These are phyloP conservation scores for Mucor indicus DNA, from an alignment of 371 early-diverging fungal genomes.

Conservation along the genomic window DNA sequence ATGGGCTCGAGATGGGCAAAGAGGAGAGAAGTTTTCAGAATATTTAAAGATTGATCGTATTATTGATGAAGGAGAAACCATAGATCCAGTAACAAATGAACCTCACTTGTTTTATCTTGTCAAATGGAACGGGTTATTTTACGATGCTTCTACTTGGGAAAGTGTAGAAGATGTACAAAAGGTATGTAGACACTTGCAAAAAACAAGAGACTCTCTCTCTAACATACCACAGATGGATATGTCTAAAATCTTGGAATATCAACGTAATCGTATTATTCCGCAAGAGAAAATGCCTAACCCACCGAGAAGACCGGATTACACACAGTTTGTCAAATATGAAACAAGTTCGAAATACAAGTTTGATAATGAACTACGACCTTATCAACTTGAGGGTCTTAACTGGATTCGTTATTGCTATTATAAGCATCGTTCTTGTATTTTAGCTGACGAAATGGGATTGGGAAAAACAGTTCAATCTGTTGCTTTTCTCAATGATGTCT, in stretches of 20 bases:
- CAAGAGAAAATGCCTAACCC: slow-evolving; percentile 38
- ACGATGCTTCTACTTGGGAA: slow-evolving; percentile 90
- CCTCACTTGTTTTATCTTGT: slow-evolving; percentile 72
- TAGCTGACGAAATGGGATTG: slow-evolving; percentile 86
- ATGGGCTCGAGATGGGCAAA: slow-evolving; percentile 41
- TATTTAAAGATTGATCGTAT: slow-evolving; percentile 64
- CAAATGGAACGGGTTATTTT: slow-evolving; percentile 87
- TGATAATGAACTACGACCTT: slow-evolving; percentile 63
- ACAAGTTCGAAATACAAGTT: slow-evolving; percentile 51
- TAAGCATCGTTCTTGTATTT: slow-evolving; percentile 60
- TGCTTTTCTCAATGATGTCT: slow-evolving; percentile 62
- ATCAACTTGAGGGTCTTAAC: slow-evolving; percentile 70
- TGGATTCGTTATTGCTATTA: slow-evolving; percentile 72
- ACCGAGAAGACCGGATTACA: slow-evolving; percentile 43
- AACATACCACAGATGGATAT: slow-evolving; percentile 54
- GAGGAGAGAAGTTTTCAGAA: slow-evolving; percentile 49
- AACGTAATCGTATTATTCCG: slow-evolving; percentile 35
- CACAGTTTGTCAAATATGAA: slow-evolving; percentile 56
- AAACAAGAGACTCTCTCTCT: too few species aligned
- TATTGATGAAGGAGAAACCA: slow-evolving; percentile 78
- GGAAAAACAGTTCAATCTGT: slow-evolving; percentile 80
- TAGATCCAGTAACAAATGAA: slow-evolving; percentile 46
- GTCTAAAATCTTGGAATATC: slow-evolving; percentile 56
- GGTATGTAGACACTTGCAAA: slow-evolving; percentile 24
- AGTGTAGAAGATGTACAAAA: slow-evolving; percentile 56